Percentiles rank a stretch among this genome's conserved stretches.
phyloP scores from a whole-genome alignment of 306 rosid species.

The Rubus idaeus region DNA sequence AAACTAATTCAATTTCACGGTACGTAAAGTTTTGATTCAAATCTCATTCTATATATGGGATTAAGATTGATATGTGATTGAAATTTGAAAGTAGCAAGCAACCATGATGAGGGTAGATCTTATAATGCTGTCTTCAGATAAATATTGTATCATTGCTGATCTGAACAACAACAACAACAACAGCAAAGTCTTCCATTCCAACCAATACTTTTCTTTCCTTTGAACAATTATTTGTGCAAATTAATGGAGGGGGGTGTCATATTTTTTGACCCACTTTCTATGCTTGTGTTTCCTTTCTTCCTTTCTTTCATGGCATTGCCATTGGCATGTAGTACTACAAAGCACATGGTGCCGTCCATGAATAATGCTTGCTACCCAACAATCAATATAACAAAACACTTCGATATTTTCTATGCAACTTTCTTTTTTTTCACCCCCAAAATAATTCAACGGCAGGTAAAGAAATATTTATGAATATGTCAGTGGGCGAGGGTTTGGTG shows the following conservation, averaged over 20 bases:
- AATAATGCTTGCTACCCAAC: conserved; percentile 19
- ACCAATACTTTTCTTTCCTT: conserved; percentile 8
- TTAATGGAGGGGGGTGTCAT: not conserved
- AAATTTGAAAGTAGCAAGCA: conserved; percentile 11
- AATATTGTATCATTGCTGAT: conserved; percentile 4
- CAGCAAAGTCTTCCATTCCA: conserved; percentile 12
- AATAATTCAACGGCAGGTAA: not conserved
- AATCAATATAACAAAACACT: conserved; percentile 18
- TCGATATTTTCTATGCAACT: conserved; percentile 12
- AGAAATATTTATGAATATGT: conserved; percentile 9
- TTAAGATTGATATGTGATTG: not conserved
- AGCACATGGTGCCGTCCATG: conserved; percentile 26
- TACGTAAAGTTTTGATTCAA: not conserved
- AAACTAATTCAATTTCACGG: not conserved
- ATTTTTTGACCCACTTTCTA: conserved; percentile 16
- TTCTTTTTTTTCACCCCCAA: not conserved
- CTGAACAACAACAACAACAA: not conserved
- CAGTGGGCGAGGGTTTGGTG: conserved; percentile 12
- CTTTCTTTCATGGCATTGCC: conserved; percentile 18
- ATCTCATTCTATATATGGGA: not conserved
- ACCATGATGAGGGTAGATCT: conserved; percentile 6
- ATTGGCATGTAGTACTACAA: conserved; percentile 16
- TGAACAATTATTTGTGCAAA: conserved; percentile 17
- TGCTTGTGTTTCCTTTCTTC: conserved; percentile 19
- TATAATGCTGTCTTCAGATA: conserved; percentile 1